Conservation (phyloP, 148 eudicot genomes). For the Fallopia convolvulus region DNA sequence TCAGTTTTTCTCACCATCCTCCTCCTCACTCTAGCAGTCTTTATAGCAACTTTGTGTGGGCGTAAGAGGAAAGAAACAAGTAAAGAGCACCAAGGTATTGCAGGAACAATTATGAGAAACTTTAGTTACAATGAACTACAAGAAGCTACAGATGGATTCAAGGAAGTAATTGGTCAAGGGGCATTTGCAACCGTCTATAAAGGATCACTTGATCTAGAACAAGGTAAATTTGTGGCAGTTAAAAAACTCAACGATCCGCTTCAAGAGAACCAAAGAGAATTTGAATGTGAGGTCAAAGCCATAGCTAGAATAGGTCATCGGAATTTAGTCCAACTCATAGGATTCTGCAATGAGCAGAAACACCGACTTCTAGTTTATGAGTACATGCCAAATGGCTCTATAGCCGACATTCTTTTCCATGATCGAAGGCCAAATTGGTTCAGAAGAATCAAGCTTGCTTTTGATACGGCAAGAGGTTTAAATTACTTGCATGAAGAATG, state of each 20-base stretch:
- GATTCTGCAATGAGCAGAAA: conserved; percentile 25
- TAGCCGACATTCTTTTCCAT: conserved; percentile 18
- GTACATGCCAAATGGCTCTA: conserved; percentile 29
- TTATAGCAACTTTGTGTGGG: conserved; percentile 7
- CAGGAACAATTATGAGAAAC: conserved; percentile 10
- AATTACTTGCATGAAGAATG: conserved; percentile 35
- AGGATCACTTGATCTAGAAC: conserved; percentile 15
- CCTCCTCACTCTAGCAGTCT: conserved; percentile 14
- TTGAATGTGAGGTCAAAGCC: conserved; percentile 22
- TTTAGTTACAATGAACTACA: conserved; percentile 26
- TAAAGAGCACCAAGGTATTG: not conserved
- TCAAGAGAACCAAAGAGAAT: conserved; percentile 21
- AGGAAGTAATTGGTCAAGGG: conserved; percentile 24
- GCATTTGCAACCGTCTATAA: conserved; percentile 32
- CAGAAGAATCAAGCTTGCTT: conserved; percentile 16
- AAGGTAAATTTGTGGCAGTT: conserved; percentile 17
- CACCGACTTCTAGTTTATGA: conserved; percentile 27
- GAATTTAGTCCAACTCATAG: conserved; percentile 25
- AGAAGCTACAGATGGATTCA: conserved; percentile 24
- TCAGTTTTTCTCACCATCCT: conserved; percentile 19
- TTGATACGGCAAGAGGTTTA: conserved; percentile 26
- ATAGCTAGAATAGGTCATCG: conserved; percentile 28
- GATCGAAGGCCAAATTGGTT: conserved; percentile 17
- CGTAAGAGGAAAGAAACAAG: conserved; percentile 3
- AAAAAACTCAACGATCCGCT: conserved; percentile 15